Evolutionary conservation across 371 early-diverging fungal species (phyloP).

Genomic region (Catenaria anguillulae): DNA sequence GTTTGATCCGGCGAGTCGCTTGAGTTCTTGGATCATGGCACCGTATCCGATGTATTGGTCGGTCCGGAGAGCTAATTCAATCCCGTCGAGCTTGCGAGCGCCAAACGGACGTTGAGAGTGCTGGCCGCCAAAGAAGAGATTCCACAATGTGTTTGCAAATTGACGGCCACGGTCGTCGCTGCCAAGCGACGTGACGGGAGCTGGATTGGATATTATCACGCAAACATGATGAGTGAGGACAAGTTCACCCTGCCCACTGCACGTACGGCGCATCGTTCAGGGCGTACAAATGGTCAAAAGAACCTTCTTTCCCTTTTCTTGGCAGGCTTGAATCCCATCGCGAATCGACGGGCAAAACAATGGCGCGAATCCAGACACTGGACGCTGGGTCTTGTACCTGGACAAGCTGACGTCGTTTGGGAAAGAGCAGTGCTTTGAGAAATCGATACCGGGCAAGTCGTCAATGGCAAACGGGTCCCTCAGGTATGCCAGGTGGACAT

Average conservation of each 20-base stretch:
- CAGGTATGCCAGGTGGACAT: not conserved
- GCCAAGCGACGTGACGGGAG: not conserved
- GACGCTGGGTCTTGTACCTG: not conserved
- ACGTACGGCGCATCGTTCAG: too few species aligned
- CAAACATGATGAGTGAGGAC: too few species aligned
- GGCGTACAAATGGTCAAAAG: not conserved
- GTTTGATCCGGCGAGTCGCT: not conserved
- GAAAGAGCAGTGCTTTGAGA: not conserved
- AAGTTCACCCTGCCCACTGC: too few species aligned
- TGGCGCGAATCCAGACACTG: not conserved
- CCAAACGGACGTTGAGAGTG: conserved; percentile 2
- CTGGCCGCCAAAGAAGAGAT: not conserved
- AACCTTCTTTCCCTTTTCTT: not conserved
- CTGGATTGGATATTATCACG: not conserved
- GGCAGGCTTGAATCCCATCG: not conserved
- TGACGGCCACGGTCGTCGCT: not conserved
- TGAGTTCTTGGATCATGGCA: not conserved
- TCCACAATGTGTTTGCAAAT: not conserved
- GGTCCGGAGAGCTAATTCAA: not conserved
- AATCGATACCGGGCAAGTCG: not conserved
- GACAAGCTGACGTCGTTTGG: not conserved
- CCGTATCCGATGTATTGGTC: not conserved
- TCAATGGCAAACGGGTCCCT: not conserved
- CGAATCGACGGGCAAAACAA: not conserved
- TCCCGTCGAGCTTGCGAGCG: not conserved